Base-by-base conservation (phyloP, 495 filamentous ascomycete genomes). In the Cercophora samala region DNA sequence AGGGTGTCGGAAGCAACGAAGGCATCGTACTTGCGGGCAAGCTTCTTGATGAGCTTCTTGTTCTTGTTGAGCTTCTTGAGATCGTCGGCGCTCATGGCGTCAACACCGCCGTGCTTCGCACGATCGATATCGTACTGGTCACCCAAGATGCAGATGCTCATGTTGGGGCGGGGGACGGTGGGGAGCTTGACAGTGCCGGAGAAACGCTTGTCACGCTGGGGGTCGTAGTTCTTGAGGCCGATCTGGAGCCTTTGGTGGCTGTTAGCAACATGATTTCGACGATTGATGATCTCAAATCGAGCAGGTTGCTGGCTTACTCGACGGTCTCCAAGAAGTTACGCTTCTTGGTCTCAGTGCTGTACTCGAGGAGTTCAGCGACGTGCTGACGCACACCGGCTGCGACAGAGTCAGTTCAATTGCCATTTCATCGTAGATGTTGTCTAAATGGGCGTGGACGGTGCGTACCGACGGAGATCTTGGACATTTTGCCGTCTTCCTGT, bases 41-140 rank as follows among this genome's bases (percentile, higher is more conserved):
- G 91, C 89, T 98, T 99, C 91, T 99, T 99, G 90, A 99, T 97
- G 74, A 99, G 88, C 89, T 99, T 99, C 90, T 99, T 99, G 91
- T 99, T 99, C 91, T 98, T 99, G 89, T 99, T 99, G 71, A 99
- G 91, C 90, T 99, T 99, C 91, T 98, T 98, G 81, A 99, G 84
- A 82, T 99, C 95, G 75, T 99, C 95, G 69, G 91, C 82, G 77
- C 91, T 95, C 93, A 98, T 98, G 82, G 93, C 93, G 73, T 99
- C 95, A 72, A 97, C 86, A 75, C 91, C 92, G 75, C 92, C 91
- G 84, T 99, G 95, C 88, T 99, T 99, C 69, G 95, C 93, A 84
- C 95, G 92, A 80, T 99, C 95, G 77, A 99, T 96, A 88, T 99
- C 95, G 86, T 97, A 93, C 87, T 99, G 95, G 87, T 99, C 95